A percentile compares a stretch with the other conserved stretches of the same genome.
Conservation (phyloP, 371 early-diverging fungal species). For the Mortierella sp. region DNA sequence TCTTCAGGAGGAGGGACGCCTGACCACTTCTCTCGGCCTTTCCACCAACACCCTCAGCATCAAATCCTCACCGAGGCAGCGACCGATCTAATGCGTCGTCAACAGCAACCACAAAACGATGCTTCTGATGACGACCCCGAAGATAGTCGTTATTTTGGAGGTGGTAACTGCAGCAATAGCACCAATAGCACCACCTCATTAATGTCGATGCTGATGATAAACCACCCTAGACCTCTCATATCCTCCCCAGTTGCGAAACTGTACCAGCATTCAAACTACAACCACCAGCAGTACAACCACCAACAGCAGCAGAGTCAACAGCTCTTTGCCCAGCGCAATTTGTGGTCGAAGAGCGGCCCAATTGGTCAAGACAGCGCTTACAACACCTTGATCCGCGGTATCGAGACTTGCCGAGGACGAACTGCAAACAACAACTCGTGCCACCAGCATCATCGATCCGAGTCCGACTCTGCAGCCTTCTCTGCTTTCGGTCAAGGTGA, state of each 20-base stretch:
- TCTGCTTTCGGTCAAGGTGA: background rate
- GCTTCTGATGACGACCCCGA: background rate
- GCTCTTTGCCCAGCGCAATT: background rate
- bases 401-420: slow-evolving; percentile 7
- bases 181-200: background rate
- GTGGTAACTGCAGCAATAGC: background rate
- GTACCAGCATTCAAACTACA: background rate
- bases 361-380: background rate
- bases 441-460: background rate
- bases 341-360: background rate
- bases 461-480: background rate
- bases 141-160: background rate
- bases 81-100: background rate
- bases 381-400: background rate
- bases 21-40: background rate
- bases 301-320: background rate
- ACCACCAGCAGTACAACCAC: background rate
- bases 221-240: background rate
- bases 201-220: background rate
- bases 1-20: background rate
- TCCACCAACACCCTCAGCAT: background rate
- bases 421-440: background rate
- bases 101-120: background rate
- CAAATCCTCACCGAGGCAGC: background rate
- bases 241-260: background rate